Percentiles rank a stretch among this genome's conserved stretches.
Conservation (phyloP, 768 basidiomycete species). For the Xanthoconium purpureum region DNA sequence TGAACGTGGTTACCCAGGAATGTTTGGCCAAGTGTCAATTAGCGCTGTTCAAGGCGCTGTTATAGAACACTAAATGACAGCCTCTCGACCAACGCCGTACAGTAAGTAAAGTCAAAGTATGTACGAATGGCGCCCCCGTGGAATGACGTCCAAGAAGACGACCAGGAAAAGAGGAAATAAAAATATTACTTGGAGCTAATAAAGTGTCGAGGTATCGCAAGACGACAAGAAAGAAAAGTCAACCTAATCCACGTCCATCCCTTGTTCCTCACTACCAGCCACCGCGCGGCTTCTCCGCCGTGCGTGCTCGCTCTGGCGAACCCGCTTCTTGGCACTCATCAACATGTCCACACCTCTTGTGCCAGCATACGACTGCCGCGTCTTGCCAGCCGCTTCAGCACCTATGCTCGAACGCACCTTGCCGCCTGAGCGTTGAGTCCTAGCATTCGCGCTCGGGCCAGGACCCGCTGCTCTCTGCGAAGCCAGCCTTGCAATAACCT, state of each 20-base stretch:
- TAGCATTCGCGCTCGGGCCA: constrained; percentile 6
- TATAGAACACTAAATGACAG: background rate
- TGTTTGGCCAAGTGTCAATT: background rate
- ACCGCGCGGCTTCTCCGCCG: constrained; percentile 48
- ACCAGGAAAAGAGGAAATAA: background rate
- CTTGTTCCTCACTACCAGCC: constrained; percentile 12
- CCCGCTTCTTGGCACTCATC: constrained; percentile 69
- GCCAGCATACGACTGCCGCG: constrained; percentile 22
- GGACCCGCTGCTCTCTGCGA: constrained; percentile 55
- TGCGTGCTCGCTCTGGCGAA: constrained; percentile 73
- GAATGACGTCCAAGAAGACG: background rate
- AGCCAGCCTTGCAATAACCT: constrained; percentile 72
- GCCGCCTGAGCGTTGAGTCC: constrained; percentile 25
- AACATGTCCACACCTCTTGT: constrained; percentile 38
- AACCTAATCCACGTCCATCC: constrained; percentile 14
- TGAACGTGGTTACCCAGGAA: background rate
- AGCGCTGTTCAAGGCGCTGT: too few species aligned
- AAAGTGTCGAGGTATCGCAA: constrained; percentile 9
- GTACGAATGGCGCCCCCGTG: background rate
- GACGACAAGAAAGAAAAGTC: background rate
- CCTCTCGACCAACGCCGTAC: background rate
- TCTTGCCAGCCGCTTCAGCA: constrained; percentile 28
- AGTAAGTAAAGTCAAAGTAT: background rate
- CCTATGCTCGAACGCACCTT: constrained; percentile 54
- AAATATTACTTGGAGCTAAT: constrained; percentile 5